Base-by-base conservation (phyloP, 2,329 filamentous ascomycete species). In the Exophiala viscosa region DNA sequence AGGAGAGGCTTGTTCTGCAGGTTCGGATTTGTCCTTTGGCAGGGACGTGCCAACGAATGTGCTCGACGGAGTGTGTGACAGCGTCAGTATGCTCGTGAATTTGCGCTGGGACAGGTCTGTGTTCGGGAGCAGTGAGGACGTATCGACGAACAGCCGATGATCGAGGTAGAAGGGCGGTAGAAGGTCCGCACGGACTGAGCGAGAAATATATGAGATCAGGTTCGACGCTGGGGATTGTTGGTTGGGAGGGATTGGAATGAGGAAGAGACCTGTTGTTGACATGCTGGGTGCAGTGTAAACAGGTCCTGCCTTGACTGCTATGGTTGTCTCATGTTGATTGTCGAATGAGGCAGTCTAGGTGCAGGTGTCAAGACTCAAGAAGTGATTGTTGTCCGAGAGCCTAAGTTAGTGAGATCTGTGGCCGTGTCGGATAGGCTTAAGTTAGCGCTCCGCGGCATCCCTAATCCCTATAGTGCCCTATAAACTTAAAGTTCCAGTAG, bases 61-160 rank as follows among this genome's bases (percentile, higher is more conserved):
- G 17, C 34, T 50, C 9, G 36, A 7, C 1, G 59, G 51, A 7
- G 48, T 56, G 23, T 61, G 60, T 3, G 59, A 62, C 1, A 61
- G 45, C 2, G 51, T 58, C 45, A 64, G 39, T 28, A 64, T 50
- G 35, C 58, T 58, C 7, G 54, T 59, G 36, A 49, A 62, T 11
- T 34, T 45, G 40, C 61, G 54, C 28, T 47, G 49, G 13, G 53
- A 54, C 9, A 40, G 20, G 43, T 62, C 54, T 9, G 51, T 31
- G 38, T 48, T 54, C 34, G 60, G 61, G 6, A 62, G 51, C 13
- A 62, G 52, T 13, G 60, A 62, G 7, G 61, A 60, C 4, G 61
- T 64, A 40, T 62, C 58, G 42, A 58, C 52, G 44, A 62, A 62
- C 7, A 61, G 57, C 5, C 59, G 57, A 35, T 64, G 54, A 15